Conservation (phyloP, 352 stramenopile genomes). For the Globisporangium iwayamae region DNA sequence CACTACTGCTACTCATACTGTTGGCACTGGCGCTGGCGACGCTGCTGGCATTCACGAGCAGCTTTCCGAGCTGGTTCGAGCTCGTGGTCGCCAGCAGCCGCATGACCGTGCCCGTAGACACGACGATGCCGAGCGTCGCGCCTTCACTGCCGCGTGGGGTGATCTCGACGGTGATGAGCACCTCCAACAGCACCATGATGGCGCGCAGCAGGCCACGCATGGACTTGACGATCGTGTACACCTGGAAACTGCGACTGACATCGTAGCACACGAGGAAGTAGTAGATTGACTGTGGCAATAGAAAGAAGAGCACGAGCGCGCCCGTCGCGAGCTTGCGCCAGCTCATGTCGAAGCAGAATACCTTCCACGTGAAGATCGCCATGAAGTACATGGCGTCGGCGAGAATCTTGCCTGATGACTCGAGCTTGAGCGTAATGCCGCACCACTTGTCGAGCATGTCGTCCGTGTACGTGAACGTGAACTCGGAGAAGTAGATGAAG, state of each 20-base stretch:
- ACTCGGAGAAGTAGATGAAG: slow-evolving; percentile 61
- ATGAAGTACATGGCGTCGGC: slow-evolving; percentile 38
- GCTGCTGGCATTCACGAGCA: slow-evolving; percentile 23
- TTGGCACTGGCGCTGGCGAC: slow-evolving; percentile 15
- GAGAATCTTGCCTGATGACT: slow-evolving; percentile 48
- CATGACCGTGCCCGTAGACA: slow-evolving; percentile 53
- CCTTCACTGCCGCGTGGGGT: slow-evolving; percentile 49
- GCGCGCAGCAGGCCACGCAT: slow-evolving; percentile 37
- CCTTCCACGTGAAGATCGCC: slow-evolving; percentile 41
- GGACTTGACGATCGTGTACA: slow-evolving; percentile 36
- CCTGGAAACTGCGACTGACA: slow-evolving; percentile 23
- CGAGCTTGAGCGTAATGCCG: slow-evolving; percentile 31
- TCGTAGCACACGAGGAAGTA: slow-evolving; percentile 30
- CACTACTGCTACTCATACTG: background rate
- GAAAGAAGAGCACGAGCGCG: slow-evolving; percentile 31
- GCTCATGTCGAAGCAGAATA: slow-evolving; percentile 35
- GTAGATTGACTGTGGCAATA: slow-evolving; percentile 40
- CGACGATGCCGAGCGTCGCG: slow-evolving; percentile 44
- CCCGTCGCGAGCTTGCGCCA: slow-evolving; percentile 32
- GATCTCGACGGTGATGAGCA: slow-evolving; percentile 45
- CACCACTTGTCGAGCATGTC: slow-evolving; percentile 41
- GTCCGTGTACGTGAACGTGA: slow-evolving; percentile 46
- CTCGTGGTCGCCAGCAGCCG: slow-evolving; percentile 36
- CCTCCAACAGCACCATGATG: slow-evolving; percentile 34
- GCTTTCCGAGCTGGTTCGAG: slow-evolving; percentile 41